A percentile compares a stretch with the other conserved stretches of the same genome.
Evolutionary conservation across 192 early-diverging fungal genomes (phyloP).

Genomic region (Pilaira anomala): DNA sequence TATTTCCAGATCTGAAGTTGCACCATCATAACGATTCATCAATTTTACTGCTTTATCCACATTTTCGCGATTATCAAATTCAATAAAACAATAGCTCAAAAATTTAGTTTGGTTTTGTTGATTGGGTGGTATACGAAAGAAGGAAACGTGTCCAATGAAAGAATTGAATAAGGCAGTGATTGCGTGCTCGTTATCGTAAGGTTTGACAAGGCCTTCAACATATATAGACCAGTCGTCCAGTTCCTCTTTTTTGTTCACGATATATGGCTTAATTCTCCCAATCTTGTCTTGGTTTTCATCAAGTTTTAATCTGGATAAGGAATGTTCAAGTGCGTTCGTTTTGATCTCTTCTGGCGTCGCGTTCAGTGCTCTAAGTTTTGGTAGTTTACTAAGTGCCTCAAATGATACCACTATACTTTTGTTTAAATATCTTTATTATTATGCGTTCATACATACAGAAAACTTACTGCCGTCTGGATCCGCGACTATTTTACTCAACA

Average conservation of each 20-base stretch:
- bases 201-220: conserved; percentile 22
- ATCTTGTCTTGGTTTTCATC: not conserved
- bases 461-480: conserved; percentile 19
- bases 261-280: conserved; percentile 21
- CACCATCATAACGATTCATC: not conserved
- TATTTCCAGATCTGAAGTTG: not conserved
- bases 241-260: conserved; percentile 14
- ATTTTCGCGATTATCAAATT: conserved; percentile 16
- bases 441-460: not conserved
- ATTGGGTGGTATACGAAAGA: conserved; percentile 19
- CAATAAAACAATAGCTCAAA: conserved; percentile 29
- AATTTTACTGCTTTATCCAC: conserved; percentile 21
- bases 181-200: conserved; percentile 11
- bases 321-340: not conserved
- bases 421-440: not conserved
- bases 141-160: conserved; percentile 23
- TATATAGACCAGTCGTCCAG: conserved; percentile 29
- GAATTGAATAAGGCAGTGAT: conserved; percentile 16
- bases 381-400: not conserved
- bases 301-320: not conserved
- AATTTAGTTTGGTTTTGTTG: not conserved
- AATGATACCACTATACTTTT: conserved; percentile 12
- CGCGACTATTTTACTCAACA: not conserved
- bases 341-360: conserved; percentile 13
- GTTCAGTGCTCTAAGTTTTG: conserved; percentile 15